Percentiles rank a stretch among this genome's conserved stretches.
Evolutionary conservation across 305 asterid genomes (phyloP).

Genomic region (Salvia sclarea): DNA sequence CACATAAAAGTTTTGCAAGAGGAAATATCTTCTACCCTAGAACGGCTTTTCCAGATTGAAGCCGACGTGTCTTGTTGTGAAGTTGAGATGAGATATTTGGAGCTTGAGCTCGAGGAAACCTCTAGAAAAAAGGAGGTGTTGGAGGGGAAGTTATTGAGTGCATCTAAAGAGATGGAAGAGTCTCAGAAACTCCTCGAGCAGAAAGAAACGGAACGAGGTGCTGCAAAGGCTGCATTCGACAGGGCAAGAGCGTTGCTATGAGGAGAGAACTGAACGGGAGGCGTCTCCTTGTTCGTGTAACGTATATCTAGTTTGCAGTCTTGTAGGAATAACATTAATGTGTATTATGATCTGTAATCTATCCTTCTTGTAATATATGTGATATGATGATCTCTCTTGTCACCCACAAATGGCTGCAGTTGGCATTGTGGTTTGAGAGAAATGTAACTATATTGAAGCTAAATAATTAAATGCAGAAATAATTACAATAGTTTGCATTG

Average conservation of each 20-base stretch:
- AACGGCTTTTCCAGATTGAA: conserved; percentile 38
- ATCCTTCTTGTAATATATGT: too few relatives aligned
- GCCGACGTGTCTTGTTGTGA: conserved; percentile 36
- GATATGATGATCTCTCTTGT: background rate
- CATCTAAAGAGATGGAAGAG: conserved; percentile 35
- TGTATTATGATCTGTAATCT: too few relatives aligned
- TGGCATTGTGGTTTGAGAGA: background rate
- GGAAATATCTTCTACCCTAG: conserved; percentile 34
- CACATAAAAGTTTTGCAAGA: conserved; percentile 24
- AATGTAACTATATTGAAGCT: background rate
- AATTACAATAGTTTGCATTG: too few relatives aligned
- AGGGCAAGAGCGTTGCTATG: conserved; percentile 39
- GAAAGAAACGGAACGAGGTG: conserved; percentile 35
- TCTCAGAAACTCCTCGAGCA: conserved; percentile 25
- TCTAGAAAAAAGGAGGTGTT: conserved; percentile 32
- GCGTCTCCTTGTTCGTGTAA: background rate
- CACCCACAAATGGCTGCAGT: background rate
- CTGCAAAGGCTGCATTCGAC: conserved; percentile 44
- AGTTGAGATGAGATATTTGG: conserved; percentile 32
- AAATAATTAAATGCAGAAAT: too few relatives aligned
- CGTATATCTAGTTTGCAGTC: background rate
- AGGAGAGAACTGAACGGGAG: conserved; percentile 26
- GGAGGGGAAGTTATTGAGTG: conserved; percentile 27
- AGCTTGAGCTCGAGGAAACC: conserved; percentile 31
- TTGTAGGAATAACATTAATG: too few relatives aligned